Evolutionary conservation across 2,329 filamentous ascomycete species (phyloP).

Genomic region (Dendryphion nanum): DNA sequence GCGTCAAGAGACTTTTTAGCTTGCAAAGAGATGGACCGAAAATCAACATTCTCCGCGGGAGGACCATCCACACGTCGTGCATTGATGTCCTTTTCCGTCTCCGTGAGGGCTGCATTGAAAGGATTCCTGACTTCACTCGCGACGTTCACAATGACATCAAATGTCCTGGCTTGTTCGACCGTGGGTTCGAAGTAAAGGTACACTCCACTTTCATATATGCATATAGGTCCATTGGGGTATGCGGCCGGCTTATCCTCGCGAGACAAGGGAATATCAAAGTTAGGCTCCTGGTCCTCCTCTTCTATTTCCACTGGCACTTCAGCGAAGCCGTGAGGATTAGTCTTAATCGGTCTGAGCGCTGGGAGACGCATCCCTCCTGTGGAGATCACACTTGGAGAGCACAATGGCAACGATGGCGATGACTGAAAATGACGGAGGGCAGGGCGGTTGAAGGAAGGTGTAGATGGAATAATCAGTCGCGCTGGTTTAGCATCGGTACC

Average conservation of each 20-base stretch:
- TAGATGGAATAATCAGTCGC: slow-evolving; percentile 59
- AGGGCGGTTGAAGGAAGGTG: slow-evolving; percentile 52
- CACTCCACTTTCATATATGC: slow-evolving; percentile 76
- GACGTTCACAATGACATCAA: slow-evolving; percentile 83
- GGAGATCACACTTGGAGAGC: slow-evolving; percentile 51
- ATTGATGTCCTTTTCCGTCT: slow-evolving; percentile 35
- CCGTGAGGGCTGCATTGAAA: slow-evolving; percentile 47
- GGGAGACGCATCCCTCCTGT: slow-evolving; percentile 53
- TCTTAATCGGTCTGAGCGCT: slow-evolving; percentile 31
- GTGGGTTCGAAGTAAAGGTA: slow-evolving; percentile 80
- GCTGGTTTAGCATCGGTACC: slow-evolving; percentile 56
- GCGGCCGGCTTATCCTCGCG: slow-evolving; percentile 71
- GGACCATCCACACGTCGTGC: slow-evolving; percentile 35
- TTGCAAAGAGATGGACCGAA: slow-evolving; percentile 28
- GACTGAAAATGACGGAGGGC: slow-evolving; percentile 61
- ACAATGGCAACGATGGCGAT: slow-evolving; percentile 58
- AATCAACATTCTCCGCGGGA: slow-evolving; percentile 35
- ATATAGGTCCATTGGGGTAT: slow-evolving; percentile 78
- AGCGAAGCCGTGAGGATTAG: slow-evolving; percentile 37
- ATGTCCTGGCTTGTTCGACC: slow-evolving; percentile 71
- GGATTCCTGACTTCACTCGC: slow-evolving; percentile 79
- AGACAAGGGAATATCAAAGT: slow-evolving; percentile 57
- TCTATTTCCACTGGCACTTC: slow-evolving; percentile 72
- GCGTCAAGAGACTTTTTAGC: slow-evolving; percentile 27
- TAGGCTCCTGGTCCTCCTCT: slow-evolving; percentile 57